Base-by-base conservation (phyloP, 148 eudicot species). In the Rhododendron henanense region DNA sequence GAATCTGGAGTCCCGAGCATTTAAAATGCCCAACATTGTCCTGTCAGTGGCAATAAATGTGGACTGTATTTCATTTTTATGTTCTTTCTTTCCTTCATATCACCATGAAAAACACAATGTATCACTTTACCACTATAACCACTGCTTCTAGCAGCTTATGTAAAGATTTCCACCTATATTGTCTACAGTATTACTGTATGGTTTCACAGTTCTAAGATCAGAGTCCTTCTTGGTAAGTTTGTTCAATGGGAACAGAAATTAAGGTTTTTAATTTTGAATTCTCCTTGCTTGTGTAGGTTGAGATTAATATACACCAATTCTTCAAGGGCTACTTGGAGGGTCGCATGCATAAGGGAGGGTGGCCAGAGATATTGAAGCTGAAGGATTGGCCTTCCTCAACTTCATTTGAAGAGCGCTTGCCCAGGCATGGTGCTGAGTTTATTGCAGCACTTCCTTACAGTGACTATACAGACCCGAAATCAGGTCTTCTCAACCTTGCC, bases 351-450 rank as follows among this genome's bases (percentile, higher is more conserved):
- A 25, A n/a, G 53, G 89, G 87, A 84, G 93, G 92, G 16, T 95
- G 97, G 99, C 98, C 99, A 41, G 96, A 96, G 92, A 91, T 96
- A 86, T 88, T 96, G 87, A 96, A 96, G 87, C 85, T 96, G 81
- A 96, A 96, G 91, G 99, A 96, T 85, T 96, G 99, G 99, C 99
- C 98, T 45, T 91, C 93, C 39, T 78, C 93, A 48, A 94, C 90
- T 88, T 85, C 85, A 1, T 95, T 96, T 87, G 96, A 91, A 79
- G 95, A 93, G 85, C 93, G 94, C 85, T 93, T 96, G 88, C 98
- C 99, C 21, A 93, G 99, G 86, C 99, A 96, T 87, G 90, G 91
- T 87, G 91, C 97, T 45, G 99, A 96, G 85, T 94, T 94, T 81
- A 75, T 95, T 78, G 89, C 91, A 85, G 92, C 93, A 92, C 95